Evolutionary conservation across 345 rosid species (phyloP).

Genomic region (Brassica napus): DNA sequence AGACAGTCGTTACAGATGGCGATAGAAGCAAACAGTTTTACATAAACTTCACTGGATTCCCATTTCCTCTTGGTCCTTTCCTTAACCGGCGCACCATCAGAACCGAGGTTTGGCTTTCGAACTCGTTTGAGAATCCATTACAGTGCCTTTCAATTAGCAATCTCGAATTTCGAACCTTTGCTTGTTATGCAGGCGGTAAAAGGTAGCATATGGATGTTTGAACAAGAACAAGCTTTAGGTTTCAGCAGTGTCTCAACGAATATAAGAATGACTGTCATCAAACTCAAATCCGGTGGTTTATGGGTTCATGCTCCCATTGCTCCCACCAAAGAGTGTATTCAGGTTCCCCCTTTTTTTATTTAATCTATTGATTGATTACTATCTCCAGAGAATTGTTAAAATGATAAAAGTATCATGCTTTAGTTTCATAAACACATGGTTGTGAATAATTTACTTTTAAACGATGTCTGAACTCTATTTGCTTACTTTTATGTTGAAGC

Average conservation of each 20-base stretch:
- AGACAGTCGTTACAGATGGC: constrained; percentile 28
- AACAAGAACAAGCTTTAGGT: constrained; percentile 97
- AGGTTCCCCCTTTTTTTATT: constrained; percentile 44
- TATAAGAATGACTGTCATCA: constrained; percentile 94
- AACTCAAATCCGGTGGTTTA: constrained; percentile 92
- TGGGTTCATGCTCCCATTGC: constrained; percentile 99
- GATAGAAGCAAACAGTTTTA: constrained; percentile 60
- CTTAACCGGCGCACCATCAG: constrained; percentile 82
- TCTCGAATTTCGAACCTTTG: too few species aligned
- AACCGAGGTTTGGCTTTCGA: constrained; percentile 63
- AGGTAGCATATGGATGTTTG: constrained; percentile 90
- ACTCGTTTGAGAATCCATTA: not conserved
- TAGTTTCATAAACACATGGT: too few species aligned
- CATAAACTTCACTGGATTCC: constrained; percentile 85
- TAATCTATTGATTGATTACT: too few species aligned
- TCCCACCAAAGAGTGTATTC: constrained; percentile 93
- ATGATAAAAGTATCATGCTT: constrained; percentile 11
- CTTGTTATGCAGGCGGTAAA: constrained; percentile 63
- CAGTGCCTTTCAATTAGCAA: too few species aligned
- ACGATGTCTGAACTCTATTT: constrained; percentile 5
- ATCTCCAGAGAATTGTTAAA: too few species aligned
- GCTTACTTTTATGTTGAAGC: constrained; percentile 8
- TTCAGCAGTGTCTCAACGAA: constrained; percentile 96
- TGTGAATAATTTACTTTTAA: too few species aligned
- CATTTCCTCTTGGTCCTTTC: constrained; percentile 98